Evolutionary conservation across 2,329 filamentous ascomycete species (phyloP).

Genomic region (Diaporthe helianthi): DNA sequence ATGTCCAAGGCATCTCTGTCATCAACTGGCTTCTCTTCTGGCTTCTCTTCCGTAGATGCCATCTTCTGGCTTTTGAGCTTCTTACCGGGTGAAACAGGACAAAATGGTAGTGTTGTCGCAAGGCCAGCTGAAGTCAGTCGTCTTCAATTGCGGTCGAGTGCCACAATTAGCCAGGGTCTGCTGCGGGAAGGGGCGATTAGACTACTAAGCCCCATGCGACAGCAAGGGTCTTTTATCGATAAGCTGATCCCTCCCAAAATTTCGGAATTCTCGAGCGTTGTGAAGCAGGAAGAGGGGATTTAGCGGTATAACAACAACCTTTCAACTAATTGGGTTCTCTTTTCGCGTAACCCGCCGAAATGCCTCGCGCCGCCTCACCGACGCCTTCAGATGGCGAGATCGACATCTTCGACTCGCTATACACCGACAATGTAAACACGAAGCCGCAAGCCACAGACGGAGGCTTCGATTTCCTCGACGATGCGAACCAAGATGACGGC

Average conservation of each 20-base stretch:
- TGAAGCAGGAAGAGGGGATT: too few species aligned
- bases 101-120: conserved; percentile 27
- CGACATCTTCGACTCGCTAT: conserved; percentile 83
- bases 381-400: conserved; percentile 87
- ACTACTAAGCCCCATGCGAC: not conserved
- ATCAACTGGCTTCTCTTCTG: conserved; percentile 61
- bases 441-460: conserved; percentile 45
- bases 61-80: conserved; percentile 34
- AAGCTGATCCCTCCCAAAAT: conserved; percentile 15
- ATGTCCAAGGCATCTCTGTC: conserved; percentile 74
- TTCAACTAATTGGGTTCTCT: too few species aligned
- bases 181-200: not conserved
- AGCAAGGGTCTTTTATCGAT: conserved; percentile 20
- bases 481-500: conserved; percentile 64
- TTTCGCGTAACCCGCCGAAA: conserved; percentile 45
- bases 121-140: conserved; percentile 13
- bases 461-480: conserved; percentile 58
- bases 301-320: not conserved
- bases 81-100: conserved; percentile 30
- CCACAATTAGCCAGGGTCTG: not conserved
- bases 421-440: conserved; percentile 62
- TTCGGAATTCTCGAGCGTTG: not conserved
- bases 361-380: conserved; percentile 82
- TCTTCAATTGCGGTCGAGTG: conserved; percentile 10
- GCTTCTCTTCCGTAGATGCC: conserved; percentile 62